Evolutionary conservation across 192 early-diverging fungal genomes (phyloP).

Genomic region (Coemansia sp.): DNA sequence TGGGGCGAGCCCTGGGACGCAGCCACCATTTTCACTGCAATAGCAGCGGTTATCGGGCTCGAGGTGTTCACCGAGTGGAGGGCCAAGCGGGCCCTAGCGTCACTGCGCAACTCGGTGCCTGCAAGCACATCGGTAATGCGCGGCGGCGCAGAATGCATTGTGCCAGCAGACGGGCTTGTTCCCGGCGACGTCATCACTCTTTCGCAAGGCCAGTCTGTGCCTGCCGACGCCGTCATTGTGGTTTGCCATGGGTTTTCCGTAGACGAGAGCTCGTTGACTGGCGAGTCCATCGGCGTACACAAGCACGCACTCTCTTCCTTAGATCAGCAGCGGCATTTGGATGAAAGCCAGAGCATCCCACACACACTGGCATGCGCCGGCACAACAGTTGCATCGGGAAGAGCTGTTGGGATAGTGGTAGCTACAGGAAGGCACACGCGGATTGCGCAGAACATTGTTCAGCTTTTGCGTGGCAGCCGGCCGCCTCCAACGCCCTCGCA

Average conservation of each 20-base stretch:
- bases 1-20: slow-evolving; percentile 48
- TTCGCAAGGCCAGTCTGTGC: slow-evolving; percentile 85
- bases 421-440: slow-evolving; percentile 33
- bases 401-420: slow-evolving; percentile 34
- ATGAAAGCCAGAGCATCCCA: slow-evolving; percentile 1
- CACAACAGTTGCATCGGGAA: slow-evolving; percentile 34
- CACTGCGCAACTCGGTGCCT: slow-evolving; percentile 39
- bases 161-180: slow-evolving; percentile 29
- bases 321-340: slow-evolving; percentile 1
- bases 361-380: slow-evolving; percentile 36
- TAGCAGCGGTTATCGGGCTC: slow-evolving; percentile 17
- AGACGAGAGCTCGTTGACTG: slow-evolving; percentile 92
- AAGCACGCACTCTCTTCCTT: slow-evolving; percentile 17
- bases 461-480: slow-evolving; percentile 13
- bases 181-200: slow-evolving; percentile 79
- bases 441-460: slow-evolving; percentile 17
- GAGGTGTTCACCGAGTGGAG: slow-evolving; percentile 39
- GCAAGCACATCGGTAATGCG: slow-evolving; percentile 40
- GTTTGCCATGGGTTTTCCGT: slow-evolving; percentile 66
- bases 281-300: slow-evolving; percentile 66
- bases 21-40: slow-evolving; percentile 28
- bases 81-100: slow-evolving; percentile 22
- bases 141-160: slow-evolving; percentile 34
- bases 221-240: slow-evolving; percentile 84
- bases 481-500: slow-evolving; percentile 25